Evolutionary conservation across 169 alveolate species (phyloP), one percentile per base, ranked within the genome.

Genomic region (Plasmodium blacklocki): DNA sequence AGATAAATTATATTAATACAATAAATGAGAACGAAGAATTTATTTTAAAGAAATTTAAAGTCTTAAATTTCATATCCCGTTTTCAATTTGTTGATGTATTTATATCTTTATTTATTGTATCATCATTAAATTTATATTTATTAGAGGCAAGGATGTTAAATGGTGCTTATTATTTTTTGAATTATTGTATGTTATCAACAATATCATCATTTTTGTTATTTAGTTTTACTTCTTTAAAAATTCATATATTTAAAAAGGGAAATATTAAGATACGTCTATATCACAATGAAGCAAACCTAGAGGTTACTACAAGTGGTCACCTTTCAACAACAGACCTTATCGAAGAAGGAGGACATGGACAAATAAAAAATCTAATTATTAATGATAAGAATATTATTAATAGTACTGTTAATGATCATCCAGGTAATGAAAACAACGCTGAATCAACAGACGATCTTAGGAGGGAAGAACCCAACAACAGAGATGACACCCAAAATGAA

Each of bases 71-170:
- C 6, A 80, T 80, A 11, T 80, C 90, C 0, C 52, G 90, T 19
- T 80, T 80, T 56, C 90, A 80, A 19, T 80, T 80, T 80, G 90
- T 80, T 8, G 90, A 80, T 60, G 90, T 80, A 3, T 67, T 80
- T 3, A 80, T 80, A 66, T 80, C 90, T 8, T 59, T 80, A 3
- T 80, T 80, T 47, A 80, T 80, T 15, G 90, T 68, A 3, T 80
- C 90, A 2, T 80, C 90, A 21, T 67, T 80, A 67, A 80, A 80
- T 56, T 49, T 80, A 19, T 80, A 80, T 56, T 54, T 80, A 18
- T 21, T 80, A 73, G 83, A 80, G 29, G 83, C 90, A 15, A 68
- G 58, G 32, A 52, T 80, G n/a, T 39, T 80, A 80, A 66, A 8
- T 56, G 90, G 90, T 1, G 83, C 83, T 12, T 80, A 80, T 49